phyloP scores from a whole-genome alignment of 2,329 filamentous ascomycete genomes.

The Neofusicoccum parvum region DNA sequence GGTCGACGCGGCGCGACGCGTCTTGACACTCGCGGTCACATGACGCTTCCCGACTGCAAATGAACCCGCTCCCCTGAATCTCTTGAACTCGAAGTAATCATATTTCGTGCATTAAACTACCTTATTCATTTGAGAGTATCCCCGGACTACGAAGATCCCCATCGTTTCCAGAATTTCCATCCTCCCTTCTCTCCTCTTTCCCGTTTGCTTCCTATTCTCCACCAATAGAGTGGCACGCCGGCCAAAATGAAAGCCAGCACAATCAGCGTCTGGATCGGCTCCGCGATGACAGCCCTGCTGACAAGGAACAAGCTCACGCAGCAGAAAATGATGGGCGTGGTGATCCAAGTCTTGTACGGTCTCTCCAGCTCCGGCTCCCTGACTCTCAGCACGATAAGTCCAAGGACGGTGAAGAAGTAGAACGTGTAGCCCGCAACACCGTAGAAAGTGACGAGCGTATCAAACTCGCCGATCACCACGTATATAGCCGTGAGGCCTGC shows the following conservation, averaged over 20 bases:
- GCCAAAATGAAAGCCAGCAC: constrained; percentile 83
- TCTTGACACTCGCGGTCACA: not conserved
- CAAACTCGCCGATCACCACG: constrained; percentile 84
- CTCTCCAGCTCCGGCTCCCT: constrained; percentile 84
- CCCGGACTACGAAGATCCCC: not conserved
- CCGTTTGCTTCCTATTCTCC: constrained; percentile 64
- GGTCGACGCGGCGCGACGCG: constrained; percentile 20
- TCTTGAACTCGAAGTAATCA: not conserved
- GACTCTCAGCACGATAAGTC: constrained; percentile 86
- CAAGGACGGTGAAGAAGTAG: constrained; percentile 93
- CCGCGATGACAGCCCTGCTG: constrained; percentile 83
- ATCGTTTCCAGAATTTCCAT: constrained; percentile 21
- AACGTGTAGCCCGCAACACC: constrained; percentile 96
- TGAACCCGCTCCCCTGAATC: not conserved
- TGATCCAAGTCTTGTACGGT: constrained; percentile 95
- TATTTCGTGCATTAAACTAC: constrained; percentile 1
- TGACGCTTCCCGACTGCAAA: not conserved
- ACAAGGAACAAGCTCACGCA: constrained; percentile 94
- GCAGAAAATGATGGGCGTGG: constrained; percentile 96
- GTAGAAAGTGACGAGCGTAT: constrained; percentile 92
- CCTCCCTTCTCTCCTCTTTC: constrained; percentile 16
- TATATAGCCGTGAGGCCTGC: constrained; percentile 72
- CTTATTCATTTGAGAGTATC: not conserved
- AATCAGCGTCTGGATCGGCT: constrained; percentile 85
- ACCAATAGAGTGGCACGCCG: constrained; percentile 87